Evolutionary conservation across 768 basidiomycete genomes (phyloP).

Genomic region (Pluteus cervinus): DNA sequence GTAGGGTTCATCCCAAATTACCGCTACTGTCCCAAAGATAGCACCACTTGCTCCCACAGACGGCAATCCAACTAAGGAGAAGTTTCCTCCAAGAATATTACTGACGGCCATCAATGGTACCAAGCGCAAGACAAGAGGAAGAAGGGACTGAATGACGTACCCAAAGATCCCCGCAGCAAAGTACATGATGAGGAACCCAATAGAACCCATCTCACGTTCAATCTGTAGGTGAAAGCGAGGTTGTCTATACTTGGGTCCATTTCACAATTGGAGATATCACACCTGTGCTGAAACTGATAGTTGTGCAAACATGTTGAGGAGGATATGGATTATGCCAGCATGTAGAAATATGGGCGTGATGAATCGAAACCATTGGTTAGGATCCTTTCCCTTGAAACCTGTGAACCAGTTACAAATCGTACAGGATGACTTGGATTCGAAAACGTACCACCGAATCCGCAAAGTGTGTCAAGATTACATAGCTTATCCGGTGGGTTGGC

Average conservation of each 20-base stretch:
- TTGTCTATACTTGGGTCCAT: not conserved
- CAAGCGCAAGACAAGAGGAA: slow-evolving; percentile 1
- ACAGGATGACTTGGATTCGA: slow-evolving; percentile 20
- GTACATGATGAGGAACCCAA: slow-evolving; percentile 81
- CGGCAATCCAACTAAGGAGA: slow-evolving; percentile 81
- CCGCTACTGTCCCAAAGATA: slow-evolving; percentile 82
- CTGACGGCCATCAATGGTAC: slow-evolving; percentile 24
- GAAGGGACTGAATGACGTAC: slow-evolving; percentile 25
- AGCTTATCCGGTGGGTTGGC: slow-evolving; percentile 64
- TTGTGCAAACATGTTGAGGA: slow-evolving; percentile 89
- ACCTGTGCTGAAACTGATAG: slow-evolving; percentile 75
- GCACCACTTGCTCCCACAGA: slow-evolving; percentile 92
- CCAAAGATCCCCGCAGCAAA: slow-evolving; percentile 92
- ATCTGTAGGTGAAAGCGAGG: slow-evolving; percentile 39
- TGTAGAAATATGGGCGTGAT: slow-evolving; percentile 89
- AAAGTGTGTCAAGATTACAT: slow-evolving; percentile 78
- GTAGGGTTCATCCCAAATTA: too few species aligned
- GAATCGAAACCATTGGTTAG: slow-evolving; percentile 64
- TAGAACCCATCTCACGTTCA: slow-evolving; percentile 88
- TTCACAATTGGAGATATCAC: slow-evolving; percentile 6
- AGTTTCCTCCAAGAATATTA: slow-evolving; percentile 90
- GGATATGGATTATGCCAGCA: slow-evolving; percentile 90
- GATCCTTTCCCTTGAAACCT: slow-evolving; percentile 36
- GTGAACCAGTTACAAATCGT: not conserved
- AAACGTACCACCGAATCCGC: slow-evolving; percentile 74